Percentiles rank a stretch among this genome's conserved stretches.
Conservation (phyloP, 2,329 filamentous ascomycete species). For the Diplodia corticola region DNA sequence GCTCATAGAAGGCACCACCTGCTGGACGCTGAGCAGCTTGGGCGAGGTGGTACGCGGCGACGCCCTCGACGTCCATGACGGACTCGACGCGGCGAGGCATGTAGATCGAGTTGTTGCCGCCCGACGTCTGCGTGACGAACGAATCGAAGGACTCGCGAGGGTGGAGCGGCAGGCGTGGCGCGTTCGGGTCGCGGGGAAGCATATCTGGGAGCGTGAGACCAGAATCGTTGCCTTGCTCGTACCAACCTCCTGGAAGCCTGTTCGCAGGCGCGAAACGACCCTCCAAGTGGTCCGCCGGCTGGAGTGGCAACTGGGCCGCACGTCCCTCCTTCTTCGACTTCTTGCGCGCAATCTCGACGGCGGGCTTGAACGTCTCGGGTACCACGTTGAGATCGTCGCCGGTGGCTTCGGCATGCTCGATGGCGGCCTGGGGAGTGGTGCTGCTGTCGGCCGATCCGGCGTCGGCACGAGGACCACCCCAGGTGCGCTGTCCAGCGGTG, state of each 20-base stretch:
- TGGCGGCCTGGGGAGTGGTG: conserved; percentile 79
- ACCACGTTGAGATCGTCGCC: conserved; percentile 90
- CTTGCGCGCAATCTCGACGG: conserved; percentile 50
- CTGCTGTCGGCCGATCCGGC: conserved; percentile 74
- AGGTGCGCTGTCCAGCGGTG: conserved; percentile 89
- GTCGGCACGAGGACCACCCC: conserved; percentile 91
- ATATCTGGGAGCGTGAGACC: conserved; percentile 57
- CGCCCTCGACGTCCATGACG: conserved; percentile 77
- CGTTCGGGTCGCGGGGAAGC: conserved; percentile 47
- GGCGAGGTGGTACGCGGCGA: conserved; percentile 69
- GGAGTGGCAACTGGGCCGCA: conserved; percentile 60
- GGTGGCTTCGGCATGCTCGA: conserved; percentile 72
- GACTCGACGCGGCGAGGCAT: conserved; percentile 69
- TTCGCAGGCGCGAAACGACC: conserved; percentile 76
- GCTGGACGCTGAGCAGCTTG: conserved; percentile 52
- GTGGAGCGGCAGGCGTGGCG: conserved; percentile 52
- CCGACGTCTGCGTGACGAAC: conserved; percentile 58
- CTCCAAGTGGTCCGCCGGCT: conserved; percentile 72
- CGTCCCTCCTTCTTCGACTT: conserved; percentile 42
- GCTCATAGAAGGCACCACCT: conserved; percentile 46
- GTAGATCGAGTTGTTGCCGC: conserved; percentile 55
- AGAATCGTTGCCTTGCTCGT: conserved; percentile 69
- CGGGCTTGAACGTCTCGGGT: conserved; percentile 74
- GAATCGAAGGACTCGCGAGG: conserved; percentile 68
- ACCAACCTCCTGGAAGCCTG: conserved; percentile 67